Base-by-base conservation (phyloP, 2,329 filamentous ascomycete species). In the Calonectria montana region DNA sequence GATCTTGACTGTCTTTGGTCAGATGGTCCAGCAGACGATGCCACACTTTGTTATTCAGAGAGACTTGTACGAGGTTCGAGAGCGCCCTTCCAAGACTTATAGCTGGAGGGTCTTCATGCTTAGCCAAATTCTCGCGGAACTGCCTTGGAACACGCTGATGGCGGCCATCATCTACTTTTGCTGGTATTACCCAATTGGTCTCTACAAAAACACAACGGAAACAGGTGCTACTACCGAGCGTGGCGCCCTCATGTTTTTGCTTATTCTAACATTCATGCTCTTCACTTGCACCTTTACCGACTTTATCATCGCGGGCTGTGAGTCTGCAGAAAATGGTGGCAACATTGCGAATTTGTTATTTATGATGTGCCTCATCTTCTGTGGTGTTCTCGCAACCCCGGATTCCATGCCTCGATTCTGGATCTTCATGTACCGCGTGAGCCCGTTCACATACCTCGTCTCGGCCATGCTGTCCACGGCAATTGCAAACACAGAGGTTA, bases 401-500 rank as follows among this genome's bases (percentile, higher is more conserved):
- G 89, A 90, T 10, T 88, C 88, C 13, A 83, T 88, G 29, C 92
- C 91, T 2, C 90, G 90, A 4, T 89, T 90, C 71, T 83, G 78
- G 78, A 77, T 80, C 45, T 78, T 79, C 31, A 76, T 80, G 78
- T 96, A 96, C 83, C 90, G 93, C 57, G 84, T 95, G 61, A 95
- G 92, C 0, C 95, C 95, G 0, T 94, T 98, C 77, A 96, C 93
- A 0, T 98, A 97, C 81, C 85, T 97, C 18, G 90, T 96, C 29
- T 88, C 89, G 12, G 94, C 92, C 25, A 91, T 97, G 85, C 82
- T 96, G 0, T 88, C 92, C 0, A 90, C 89, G 0, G 94, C 90
- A 3, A 85, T 97, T 6, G 93, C 93, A 47, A 92, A 93, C 77
- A 90, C 90, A 0, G 61, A 83, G 0, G 91, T 96, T 37, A 76